Evolutionary conservation across 2,329 filamentous ascomycete genomes (phyloP).

Genomic region (Monilinia laxa): DNA sequence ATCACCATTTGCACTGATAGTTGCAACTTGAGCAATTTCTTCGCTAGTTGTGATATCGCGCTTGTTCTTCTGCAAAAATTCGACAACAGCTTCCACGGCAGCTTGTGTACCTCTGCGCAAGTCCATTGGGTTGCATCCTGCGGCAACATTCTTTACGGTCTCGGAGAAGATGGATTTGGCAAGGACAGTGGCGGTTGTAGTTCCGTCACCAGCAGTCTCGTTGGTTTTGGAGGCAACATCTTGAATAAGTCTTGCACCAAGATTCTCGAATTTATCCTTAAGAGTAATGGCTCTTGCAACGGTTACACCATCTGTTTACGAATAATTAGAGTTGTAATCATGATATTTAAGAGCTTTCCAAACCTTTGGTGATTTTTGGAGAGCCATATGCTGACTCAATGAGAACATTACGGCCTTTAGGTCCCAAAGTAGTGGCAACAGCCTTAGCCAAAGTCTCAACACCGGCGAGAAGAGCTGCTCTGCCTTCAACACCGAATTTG

Average conservation of each 20-base stretch:
- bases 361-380: conserved; percentile 99
- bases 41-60: conserved; percentile 95
- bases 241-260: conserved; percentile 92
- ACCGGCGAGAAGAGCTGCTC: conserved; percentile 84
- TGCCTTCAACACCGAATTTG: conserved; percentile 95
- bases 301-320: conserved; percentile 72
- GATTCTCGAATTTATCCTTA: conserved; percentile 99
- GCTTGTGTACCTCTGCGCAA: conserved; percentile 95
- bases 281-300: conserved; percentile 87
- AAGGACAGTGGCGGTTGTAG: conserved; percentile 95
- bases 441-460: conserved; percentile 96
- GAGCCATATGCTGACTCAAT: conserved; percentile 99
- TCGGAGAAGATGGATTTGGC: conserved; percentile 98
- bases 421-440: conserved; percentile 92
- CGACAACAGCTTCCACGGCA: conserved; percentile 89
- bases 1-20: conserved; percentile 97
- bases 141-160: conserved; percentile 99
- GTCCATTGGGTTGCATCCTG: conserved; percentile 99
- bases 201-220: conserved; percentile 97
- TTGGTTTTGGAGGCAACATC: conserved; percentile 99
- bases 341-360: conserved; percentile 35
- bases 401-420: conserved; percentile 96
- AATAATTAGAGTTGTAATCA: neutral
- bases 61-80: conserved; percentile 94
- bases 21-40: conserved; percentile 97